Evolutionary conservation across 2,329 filamentous ascomycete species (phyloP), one percentile per base, ranked within the genome.

Genomic region (Scedosporium apiospermum): DNA sequence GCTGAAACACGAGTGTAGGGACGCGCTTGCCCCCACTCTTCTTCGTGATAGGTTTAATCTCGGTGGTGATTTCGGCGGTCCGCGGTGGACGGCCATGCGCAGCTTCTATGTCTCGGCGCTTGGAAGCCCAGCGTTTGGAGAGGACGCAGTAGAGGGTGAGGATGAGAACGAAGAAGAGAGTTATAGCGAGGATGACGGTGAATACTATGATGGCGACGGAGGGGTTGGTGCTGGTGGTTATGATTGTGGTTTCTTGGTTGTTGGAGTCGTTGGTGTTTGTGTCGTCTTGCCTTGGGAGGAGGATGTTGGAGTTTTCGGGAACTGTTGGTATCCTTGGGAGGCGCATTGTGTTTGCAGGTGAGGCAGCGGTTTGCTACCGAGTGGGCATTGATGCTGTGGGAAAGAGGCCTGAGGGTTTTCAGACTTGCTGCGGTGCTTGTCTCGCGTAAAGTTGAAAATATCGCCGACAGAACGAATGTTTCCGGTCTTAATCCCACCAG

Each of bases 1-100:
- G 63, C 30, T 57, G 41, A 41, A 64, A 62, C n/a, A 59, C 26
- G 5, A 64, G 42, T 14, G 63, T 64, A 9, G 59, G 60, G 4
- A 58, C 34, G 21, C n/a, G 16, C 23, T 21, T 49, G 16, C 7
- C 58, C 18, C 9, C 12, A 16, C 44, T 38, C 21, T 23, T 30
- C 53, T 41, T 44, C 34, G 21, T 30, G 12, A 44, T 38, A 10
- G 26, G 23, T 38, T 26, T 62, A 23, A 27, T 30, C 44, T 38
- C 30, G 42, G 23, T 27, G 44, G 7, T 30, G 14, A n/a, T 62
- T 41, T 57, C 18, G n/a, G 14, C 14, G n/a, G 42, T 26, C 5
- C 10, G 42, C 27, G 21, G 53, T 41, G 27, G 30, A 14, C 38
- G 42, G 38, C 23, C 12, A 12, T 26, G 5, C 18, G 57, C 53